These are phyloP conservation scores for Paramyrothecium roridum DNA, from an alignment of 2,329 filamentous ascomycete genomes.

Conservation along the genomic window DNA sequence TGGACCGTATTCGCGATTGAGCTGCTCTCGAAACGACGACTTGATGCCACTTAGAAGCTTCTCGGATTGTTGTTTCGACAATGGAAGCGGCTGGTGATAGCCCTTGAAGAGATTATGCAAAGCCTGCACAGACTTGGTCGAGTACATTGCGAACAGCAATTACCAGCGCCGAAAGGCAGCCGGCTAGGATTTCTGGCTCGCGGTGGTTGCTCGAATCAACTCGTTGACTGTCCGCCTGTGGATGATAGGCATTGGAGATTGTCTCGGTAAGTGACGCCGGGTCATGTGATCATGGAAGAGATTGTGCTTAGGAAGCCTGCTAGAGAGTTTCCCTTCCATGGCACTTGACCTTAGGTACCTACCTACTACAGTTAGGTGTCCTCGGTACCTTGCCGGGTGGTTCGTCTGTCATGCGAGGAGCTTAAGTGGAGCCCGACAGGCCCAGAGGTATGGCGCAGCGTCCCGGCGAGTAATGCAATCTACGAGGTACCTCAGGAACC, in stretches of 20 bases:
- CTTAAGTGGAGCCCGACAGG: slow-evolving; percentile 18
- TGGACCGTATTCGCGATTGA: slow-evolving; percentile 56
- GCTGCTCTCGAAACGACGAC: slow-evolving; percentile 52
- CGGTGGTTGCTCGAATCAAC: too few relatives aligned
- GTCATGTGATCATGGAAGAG: not conserved
- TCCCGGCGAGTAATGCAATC: too few relatives aligned
- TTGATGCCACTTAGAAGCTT: slow-evolving; percentile 55
- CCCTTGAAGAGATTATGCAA: slow-evolving; percentile 36
- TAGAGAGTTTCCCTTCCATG: not conserved
- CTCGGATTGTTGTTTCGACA: slow-evolving; percentile 48
- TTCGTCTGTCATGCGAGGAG: slow-evolving; percentile 15
- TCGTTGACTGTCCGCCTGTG: too few relatives aligned
- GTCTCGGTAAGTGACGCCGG: not conserved
- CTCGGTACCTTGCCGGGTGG: not conserved
- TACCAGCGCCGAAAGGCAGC: too few relatives aligned
- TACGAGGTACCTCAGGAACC: too few relatives aligned
- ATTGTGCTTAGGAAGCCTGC: too few relatives aligned
- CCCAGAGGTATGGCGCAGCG: too few relatives aligned
- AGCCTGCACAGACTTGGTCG: slow-evolving; percentile 32
- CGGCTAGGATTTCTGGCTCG: too few relatives aligned
- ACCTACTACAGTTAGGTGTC: too few relatives aligned
- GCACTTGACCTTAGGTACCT: not conserved
- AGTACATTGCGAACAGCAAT: slow-evolving; percentile 1
- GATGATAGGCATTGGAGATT: too few relatives aligned
- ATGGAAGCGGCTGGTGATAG: slow-evolving; percentile 49